These are phyloP conservation scores for Adansonia gregorii DNA, from an alignment of 441 rosid genomes.

Conservation along the genomic window DNA sequence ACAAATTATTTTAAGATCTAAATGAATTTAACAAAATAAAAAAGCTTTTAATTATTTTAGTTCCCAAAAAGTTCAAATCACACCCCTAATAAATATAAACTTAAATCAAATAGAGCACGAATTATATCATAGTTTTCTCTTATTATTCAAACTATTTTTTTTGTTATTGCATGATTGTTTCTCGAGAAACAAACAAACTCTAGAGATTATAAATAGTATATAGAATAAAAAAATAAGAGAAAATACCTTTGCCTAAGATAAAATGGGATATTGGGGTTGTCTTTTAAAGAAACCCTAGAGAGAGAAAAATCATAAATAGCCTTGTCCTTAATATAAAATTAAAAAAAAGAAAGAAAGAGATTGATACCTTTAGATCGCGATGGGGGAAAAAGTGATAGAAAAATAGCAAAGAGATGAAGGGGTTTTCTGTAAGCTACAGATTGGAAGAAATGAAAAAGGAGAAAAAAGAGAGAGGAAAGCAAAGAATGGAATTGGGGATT, in stretches of 20 bases:
- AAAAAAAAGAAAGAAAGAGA: neutral
- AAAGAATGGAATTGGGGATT: neutral
- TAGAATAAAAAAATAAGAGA: neutral
- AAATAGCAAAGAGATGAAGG: neutral
- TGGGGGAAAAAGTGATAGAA: neutral
- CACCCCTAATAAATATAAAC: neutral
- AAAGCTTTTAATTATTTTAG: neutral
- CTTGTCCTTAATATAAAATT: neutral
- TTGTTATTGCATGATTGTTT: conserved; percentile 2
- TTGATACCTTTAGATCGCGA: conserved; percentile 31
- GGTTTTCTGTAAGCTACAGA: conserved; percentile 22
- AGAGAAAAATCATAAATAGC: neutral
- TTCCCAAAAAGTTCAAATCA: conserved; percentile 21
- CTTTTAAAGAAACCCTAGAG: conserved; percentile 47
- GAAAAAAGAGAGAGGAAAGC: neutral
- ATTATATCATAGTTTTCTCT: neutral
- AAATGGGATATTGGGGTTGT: neutral
- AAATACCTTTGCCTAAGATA: conserved; percentile 38
- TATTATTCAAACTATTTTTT: neutral
- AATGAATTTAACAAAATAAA: neutral
- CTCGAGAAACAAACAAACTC: conserved; percentile 21
- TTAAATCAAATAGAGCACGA: conserved; percentile 6
- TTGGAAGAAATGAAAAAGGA: conserved; percentile 21
- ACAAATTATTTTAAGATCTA: neutral
- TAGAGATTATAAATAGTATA: neutral